Percentiles rank a stretch among this genome's conserved stretches.
Conservation (phyloP, 2,329 filamentous ascomycete genomes). For the Aspergillus alliaceus region DNA sequence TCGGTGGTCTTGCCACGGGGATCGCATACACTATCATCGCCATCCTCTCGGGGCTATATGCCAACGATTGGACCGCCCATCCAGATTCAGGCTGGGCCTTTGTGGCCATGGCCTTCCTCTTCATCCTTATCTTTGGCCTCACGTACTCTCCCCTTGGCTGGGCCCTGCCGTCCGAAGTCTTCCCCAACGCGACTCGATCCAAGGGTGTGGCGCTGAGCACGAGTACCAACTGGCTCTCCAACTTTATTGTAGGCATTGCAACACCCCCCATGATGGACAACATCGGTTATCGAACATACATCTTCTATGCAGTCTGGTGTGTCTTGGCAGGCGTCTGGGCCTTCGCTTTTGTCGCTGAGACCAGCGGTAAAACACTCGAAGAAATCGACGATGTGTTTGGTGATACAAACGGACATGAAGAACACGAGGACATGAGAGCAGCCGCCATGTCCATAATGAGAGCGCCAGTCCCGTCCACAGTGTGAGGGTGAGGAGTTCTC, state of each 20-base stretch:
- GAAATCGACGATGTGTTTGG: slow-evolving; percentile 48
- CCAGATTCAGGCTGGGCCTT: slow-evolving; percentile 18
- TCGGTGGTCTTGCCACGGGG: slow-evolving; percentile 26
- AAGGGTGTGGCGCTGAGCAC: slow-evolving; percentile 39
- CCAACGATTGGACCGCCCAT: slow-evolving; percentile 20
- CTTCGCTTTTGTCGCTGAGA: slow-evolving; percentile 55
- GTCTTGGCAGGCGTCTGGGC: slow-evolving; percentile 50
- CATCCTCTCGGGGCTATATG: slow-evolving; percentile 19
- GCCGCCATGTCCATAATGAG: neutral
- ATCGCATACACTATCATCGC: slow-evolving; percentile 31
- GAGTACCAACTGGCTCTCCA: slow-evolving; percentile 39
- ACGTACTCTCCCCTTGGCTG: slow-evolving; percentile 38
- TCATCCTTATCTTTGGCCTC: slow-evolving; percentile 18
- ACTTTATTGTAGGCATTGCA: slow-evolving; percentile 54
- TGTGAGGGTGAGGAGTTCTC: neutral
- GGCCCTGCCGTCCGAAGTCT: slow-evolving; percentile 39
- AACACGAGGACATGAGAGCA: neutral
- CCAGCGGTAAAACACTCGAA: slow-evolving; percentile 53
- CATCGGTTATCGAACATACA: slow-evolving; percentile 49
- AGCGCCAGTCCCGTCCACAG: neutral
- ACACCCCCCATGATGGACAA: slow-evolving; percentile 62
- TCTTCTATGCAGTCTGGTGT: slow-evolving; percentile 57
- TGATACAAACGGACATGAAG: slow-evolving; percentile 9
- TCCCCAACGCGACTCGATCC: slow-evolving; percentile 31
- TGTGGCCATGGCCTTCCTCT: slow-evolving; percentile 16